phyloP scores from a whole-genome alignment of 768 basidiomycete species.

The Lentinula sp. region DNA sequence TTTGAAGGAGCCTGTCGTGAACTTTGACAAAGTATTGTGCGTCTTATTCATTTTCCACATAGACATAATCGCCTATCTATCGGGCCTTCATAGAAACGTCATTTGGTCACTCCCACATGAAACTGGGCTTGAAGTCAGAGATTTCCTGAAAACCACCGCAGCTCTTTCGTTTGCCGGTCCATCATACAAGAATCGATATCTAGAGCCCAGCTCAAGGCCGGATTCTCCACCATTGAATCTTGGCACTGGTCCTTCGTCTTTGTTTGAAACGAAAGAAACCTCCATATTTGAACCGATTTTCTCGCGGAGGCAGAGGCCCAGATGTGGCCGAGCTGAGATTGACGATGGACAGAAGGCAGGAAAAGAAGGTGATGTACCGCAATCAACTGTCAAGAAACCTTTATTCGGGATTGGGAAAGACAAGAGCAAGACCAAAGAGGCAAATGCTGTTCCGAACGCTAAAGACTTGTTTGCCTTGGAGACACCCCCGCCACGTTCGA shows the following conservation, averaged over 20 bases:
- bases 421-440: not conserved
- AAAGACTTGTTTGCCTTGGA: not conserved
- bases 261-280: not conserved
- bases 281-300: conserved; percentile 31
- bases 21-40: conserved; percentile 34
- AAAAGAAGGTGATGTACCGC: not conserved
- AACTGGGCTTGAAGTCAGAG: conserved; percentile 16
- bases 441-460: not conserved
- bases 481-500: not conserved
- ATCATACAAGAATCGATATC: conserved; percentile 18
- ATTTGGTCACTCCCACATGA: conserved; percentile 21
- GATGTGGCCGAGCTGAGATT: not conserved
- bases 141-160: conserved; percentile 21
- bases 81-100: conserved; percentile 19
- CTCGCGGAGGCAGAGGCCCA: conserved; percentile 20
- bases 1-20: conserved; percentile 23
- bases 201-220: conserved; percentile 12
- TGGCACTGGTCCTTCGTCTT: not conserved
- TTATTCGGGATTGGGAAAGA: not conserved
- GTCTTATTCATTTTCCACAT: conserved; percentile 10
- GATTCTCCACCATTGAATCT: not conserved
- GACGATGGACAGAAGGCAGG: not conserved
- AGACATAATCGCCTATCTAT: not conserved
- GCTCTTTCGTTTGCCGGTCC: conserved; percentile 7
- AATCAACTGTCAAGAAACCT: not conserved